Evolutionary conservation across 371 early-diverging fungal species (phyloP), one percentile per base, ranked within the genome.

Genomic region (Conidiobolus incongruus): DNA sequence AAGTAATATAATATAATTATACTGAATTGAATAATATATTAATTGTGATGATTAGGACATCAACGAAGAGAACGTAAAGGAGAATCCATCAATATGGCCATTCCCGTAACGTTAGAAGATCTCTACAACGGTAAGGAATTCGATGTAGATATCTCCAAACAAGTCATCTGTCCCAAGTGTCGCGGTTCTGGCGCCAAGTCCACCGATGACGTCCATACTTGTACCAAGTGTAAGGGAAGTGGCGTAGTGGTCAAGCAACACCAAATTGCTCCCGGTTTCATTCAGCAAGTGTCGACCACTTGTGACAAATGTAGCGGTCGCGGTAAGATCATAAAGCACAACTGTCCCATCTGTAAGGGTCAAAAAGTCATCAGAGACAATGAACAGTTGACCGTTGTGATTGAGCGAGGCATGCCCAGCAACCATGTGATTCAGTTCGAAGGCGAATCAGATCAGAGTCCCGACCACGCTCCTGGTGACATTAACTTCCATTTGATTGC

Each of bases 81-180:
- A 2, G 78, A 81, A 2, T 74, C 77, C 46, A 63, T 82, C 21
- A 53, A 56, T n/a, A 61, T 91, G 42, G 68, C 67, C 17, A 47
- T 96, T 5, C 65, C 70, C 7, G 90, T 93, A 7, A 70, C 80
- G 0, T 61, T 96, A 17, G 82, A 86, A 47, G 93, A 96, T 51
- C 59, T 96, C 23, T 94, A 81, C 52, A 59, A 66, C 15, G 94
- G 95, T 11, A 70, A 63, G 1, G 61, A 70, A 6, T 61, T 90
- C 41, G 89, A 95, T 38, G 65, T 67, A 47, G 95, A 93, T 48
- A 62, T 95, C 17, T 77, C 86, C 29, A 87, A 87, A 54, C 89
- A 92, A 59, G 67, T 78, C n/a, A 59, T 93, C 10, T 96, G 97
- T 55, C 70, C 81, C 12, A 72, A 83, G 40, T 96, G 97, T 61